Percentiles rank a stretch among this genome's conserved stretches.
Conservation (phyloP, 805 yeast genomes). For the Tetrapisispora fleetii region DNA sequence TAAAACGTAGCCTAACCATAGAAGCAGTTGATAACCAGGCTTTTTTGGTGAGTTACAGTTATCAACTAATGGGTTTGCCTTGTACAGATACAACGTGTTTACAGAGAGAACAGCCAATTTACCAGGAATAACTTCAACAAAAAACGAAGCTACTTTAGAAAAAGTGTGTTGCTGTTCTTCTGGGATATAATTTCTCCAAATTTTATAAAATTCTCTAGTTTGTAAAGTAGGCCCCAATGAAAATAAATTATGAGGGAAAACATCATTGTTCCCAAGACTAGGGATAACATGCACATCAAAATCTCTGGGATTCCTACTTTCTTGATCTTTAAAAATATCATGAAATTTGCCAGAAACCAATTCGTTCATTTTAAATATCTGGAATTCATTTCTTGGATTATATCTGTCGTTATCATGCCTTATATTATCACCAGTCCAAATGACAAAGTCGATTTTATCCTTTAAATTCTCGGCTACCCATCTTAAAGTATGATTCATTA, state of each 20-base stretch:
- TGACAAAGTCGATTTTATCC: conserved; percentile 73
- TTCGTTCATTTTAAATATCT: conserved; percentile 62
- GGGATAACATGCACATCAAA: conserved; percentile 50
- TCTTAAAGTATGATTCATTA: conserved; percentile 51
- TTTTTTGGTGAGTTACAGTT: conserved; percentile 62
- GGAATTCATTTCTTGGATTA: conserved; percentile 62
- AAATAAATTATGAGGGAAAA: conserved; percentile 78
- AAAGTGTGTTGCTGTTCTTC: conserved; percentile 68
- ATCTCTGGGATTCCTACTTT: conserved; percentile 35
- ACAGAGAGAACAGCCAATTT: conserved; percentile 70
- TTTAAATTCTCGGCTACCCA: conserved; percentile 58
- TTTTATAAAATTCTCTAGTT: conserved; percentile 62
- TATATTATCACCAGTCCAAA: conserved; percentile 88
- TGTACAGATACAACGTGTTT: conserved; percentile 66
- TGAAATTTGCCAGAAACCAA: conserved; percentile 44
- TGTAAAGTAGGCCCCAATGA: conserved; percentile 85
- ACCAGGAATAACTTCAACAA: conserved; percentile 70
- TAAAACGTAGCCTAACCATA: conserved; percentile 69
- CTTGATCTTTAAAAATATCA: conserved; percentile 41
- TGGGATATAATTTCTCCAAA: conserved; percentile 70
- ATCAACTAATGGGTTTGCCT: conserved; percentile 73
- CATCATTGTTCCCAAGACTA: conserved; percentile 77
- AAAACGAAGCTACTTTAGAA: conserved; percentile 63
- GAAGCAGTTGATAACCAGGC: conserved; percentile 69
- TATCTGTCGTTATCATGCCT: conserved; percentile 75